Base-by-base conservation (phyloP, 306 rosid genomes). In the Lithocarpus polystachyus region DNA sequence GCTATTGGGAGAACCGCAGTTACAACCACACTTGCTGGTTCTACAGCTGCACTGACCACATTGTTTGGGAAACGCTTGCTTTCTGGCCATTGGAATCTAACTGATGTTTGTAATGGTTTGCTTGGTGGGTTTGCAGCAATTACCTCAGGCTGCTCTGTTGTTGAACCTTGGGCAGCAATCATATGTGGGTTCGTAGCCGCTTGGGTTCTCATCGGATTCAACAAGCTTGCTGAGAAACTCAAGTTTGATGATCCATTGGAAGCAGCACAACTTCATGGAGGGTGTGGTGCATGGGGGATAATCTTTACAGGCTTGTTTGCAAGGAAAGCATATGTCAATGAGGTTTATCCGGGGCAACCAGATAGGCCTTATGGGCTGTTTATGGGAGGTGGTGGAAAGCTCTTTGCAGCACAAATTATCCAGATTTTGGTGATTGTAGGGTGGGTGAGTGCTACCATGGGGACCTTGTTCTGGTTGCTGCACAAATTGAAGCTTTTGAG, bases 91-190 rank as follows among this genome's bases (percentile, higher is more conserved):
- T 90, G 94, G 94, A 86, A 86, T 67, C 86, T 88, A 0, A 85
- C 83, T 0, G 90, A 86, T 28, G 92, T 90, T 9, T 90, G 94
- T 77, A 88, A 90, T 17, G 90, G 92, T 9, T 68, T 88, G 78
- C 81, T 90, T 31, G 92, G 92, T n/a, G 92, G 90, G 17, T 90
- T 86, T 56, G 90, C 94, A 7, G 89, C 94, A 5, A 83, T 90
- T 22, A 90, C 89, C 0, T 65, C 83, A 9, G 92, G 94, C 33
- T 90, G 92, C 65, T 76, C 92, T 0, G 88, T 88, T 19, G 90
- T 90, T 17, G 89, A 90, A 24, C 90, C 92, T 1, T 90, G 92
- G 90, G 94, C 90, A 2, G 90, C 90, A 18, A 85, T 88, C 5
- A 35, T 90, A 1, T 88, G 94, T n/a, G 94, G 94, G 20, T 88